phyloP scores from a whole-genome alignment of 768 basidiomycete species.

The Leucogyrophana mollusca region DNA sequence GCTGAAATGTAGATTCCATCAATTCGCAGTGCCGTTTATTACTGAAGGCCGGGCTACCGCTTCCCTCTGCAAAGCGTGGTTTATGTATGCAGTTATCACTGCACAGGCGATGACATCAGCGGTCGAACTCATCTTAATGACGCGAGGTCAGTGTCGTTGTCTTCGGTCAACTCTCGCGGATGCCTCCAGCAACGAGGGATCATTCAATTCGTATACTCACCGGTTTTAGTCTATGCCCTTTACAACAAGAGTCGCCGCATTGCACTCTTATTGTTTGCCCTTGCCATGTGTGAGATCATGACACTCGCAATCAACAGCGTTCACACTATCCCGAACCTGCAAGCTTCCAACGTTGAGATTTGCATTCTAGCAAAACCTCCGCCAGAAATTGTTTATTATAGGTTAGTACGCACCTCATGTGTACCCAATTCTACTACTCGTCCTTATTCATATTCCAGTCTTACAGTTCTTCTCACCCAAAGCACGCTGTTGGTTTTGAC shows the following conservation, averaged over 20 bases:
- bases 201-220: too few species aligned
- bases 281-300: slow-evolving; percentile 30
- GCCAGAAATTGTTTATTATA: not conserved
- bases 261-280: slow-evolving; percentile 19
- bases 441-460: slow-evolving; percentile 15
- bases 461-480: slow-evolving; percentile 34
- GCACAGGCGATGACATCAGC: slow-evolving; percentile 11
- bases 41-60: slow-evolving; percentile 9
- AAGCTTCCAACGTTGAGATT: not conserved
- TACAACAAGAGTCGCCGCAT: slow-evolving; percentile 36
- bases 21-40: slow-evolving; percentile 7
- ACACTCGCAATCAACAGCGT: slow-evolving; percentile 29
- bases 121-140: slow-evolving; percentile 21
- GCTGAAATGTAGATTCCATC: slow-evolving; percentile 1
- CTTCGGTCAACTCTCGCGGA: not conserved
- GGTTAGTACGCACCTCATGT: not conserved
- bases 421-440: too few species aligned
- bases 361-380: slow-evolving; percentile 4
- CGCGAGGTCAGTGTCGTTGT: slow-evolving; percentile 18
- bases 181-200: not conserved
- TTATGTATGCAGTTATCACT: slow-evolving; percentile 12
- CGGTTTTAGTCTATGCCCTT: slow-evolving; percentile 15
- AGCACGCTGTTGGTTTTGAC: slow-evolving; percentile 39
- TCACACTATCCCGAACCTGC: slow-evolving; percentile 29
- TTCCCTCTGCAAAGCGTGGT: slow-evolving; percentile 15